These are phyloP conservation scores for Brassica cretica DNA, from an alignment of 345 rosid genomes.

Conservation along the genomic window DNA sequence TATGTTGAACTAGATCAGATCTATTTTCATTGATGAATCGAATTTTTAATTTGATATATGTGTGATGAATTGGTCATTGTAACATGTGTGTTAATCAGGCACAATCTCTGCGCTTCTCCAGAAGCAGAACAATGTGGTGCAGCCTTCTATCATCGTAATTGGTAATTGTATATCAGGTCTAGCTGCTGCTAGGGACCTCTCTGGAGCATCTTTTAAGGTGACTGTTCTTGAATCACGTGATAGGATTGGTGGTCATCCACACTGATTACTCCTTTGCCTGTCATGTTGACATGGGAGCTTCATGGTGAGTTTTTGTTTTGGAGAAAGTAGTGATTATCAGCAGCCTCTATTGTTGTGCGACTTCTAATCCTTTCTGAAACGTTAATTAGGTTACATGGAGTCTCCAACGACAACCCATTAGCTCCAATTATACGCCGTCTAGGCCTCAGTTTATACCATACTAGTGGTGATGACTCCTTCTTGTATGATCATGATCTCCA, in stretches of 20 bases:
- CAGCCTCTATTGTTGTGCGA: not conserved
- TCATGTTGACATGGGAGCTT: constrained; percentile 91
- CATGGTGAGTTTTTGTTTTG: constrained; percentile 49
- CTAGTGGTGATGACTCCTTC: constrained; percentile 87
- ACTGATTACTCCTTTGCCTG: constrained; percentile 88
- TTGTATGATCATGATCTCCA: constrained; percentile 91
- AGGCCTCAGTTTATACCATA: constrained; percentile 76
- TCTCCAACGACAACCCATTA: constrained; percentile 85
- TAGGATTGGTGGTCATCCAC: constrained; percentile 83
- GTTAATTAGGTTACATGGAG: constrained; percentile 79
- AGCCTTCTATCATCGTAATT: constrained; percentile 71
- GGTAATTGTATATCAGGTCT: constrained; percentile 90
- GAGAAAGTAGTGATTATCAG: no score
- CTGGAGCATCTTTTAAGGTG: constrained; percentile 72
- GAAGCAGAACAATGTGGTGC: constrained; percentile 48
- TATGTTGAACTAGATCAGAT: no score
- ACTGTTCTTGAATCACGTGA: constrained; percentile 76
- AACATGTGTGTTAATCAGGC: constrained; percentile 32
- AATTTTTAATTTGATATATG: not conserved
- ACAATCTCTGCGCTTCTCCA: constrained; percentile 43
- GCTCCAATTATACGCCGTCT: constrained; percentile 75
- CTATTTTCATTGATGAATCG: no score
- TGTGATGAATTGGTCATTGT: not conserved
- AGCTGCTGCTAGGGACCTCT: constrained; percentile 75
- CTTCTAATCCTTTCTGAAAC: not conserved